Percentiles rank a stretch among this genome's conserved stretches.
Evolutionary conservation across 148 eudicot species (phyloP).

Genomic region (Limonium bicolor): DNA sequence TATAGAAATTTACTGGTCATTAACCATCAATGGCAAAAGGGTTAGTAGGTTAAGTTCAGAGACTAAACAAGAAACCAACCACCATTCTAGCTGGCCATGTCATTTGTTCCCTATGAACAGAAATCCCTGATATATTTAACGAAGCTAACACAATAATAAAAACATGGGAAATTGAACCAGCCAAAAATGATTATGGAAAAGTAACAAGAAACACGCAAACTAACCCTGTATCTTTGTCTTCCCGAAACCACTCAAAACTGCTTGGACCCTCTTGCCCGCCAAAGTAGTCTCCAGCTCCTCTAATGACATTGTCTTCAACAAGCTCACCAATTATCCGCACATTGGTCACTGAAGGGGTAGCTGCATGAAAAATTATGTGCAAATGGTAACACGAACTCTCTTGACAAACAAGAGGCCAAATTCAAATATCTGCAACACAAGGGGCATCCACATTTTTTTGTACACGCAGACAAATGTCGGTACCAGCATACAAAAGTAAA

Average conservation of each 20-base stretch:
- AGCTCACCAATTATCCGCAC: slow-evolving; percentile 62
- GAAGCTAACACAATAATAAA: neutral
- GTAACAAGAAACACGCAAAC: slow-evolving; percentile 12
- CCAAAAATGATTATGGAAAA: neutral
- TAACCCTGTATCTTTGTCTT: slow-evolving; percentile 65
- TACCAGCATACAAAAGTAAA: too few species aligned
- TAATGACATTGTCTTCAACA: slow-evolving; percentile 62
- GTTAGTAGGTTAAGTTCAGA: too few species aligned
- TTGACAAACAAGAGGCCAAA: neutral
- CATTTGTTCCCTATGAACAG: too few species aligned
- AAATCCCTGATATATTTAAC: too few species aligned
- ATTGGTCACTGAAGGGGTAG: slow-evolving; percentile 81
- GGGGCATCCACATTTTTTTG: too few species aligned
- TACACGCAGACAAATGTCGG: too few species aligned
- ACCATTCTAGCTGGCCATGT: too few species aligned
- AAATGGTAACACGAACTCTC: too few species aligned
- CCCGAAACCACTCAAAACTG: slow-evolving; percentile 89
- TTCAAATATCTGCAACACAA: neutral
- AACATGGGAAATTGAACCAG: neutral
- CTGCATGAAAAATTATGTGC: slow-evolving; percentile 42
- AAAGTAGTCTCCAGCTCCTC: slow-evolving; percentile 76
- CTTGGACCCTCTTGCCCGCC: slow-evolving; percentile 99
- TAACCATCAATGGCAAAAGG: too few species aligned
- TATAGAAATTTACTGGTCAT: too few species aligned
- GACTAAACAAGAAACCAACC: too few species aligned